Base-by-base conservation (phyloP, 2,329 filamentous ascomycete species). In the Stagonosporopsis cucurbitacearum region DNA sequence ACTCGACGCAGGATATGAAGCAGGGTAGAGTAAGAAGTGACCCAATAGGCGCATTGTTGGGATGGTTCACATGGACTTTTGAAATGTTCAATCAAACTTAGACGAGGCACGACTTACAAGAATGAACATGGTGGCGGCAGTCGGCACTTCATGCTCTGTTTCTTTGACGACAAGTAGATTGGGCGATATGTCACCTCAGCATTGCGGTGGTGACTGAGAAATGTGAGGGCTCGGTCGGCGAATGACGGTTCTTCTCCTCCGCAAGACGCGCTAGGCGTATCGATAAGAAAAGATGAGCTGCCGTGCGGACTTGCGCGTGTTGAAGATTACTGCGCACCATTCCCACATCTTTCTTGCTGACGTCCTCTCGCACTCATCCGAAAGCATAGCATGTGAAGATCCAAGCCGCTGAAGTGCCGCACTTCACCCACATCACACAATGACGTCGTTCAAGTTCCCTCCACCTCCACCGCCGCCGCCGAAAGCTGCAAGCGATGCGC, bases 381-480 rank as follows among this genome's bases (percentile, higher is more conserved):
- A 40, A 6, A 4, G 26, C 30, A 6, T 45, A 48, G 48, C 39
- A 57, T 52, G 48, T 57, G 48, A 57, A 19, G 4, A 35, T 17
- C 9, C 33, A 2, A n/a, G 17, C 20, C 35, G 17, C 15, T 9
- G 36, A 37, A 50, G 53, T 56, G 47, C 42, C 11, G 11, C 36
- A 46, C 37, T 56, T 50, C 47, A 53, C 44, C 22, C 17, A 47
- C 13, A n/a, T 52, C 15, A 54, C 15, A 52, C 20, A 2, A 74
- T 73, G 69, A 63, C 66, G 65, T 67, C 54, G 67, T 81, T 75
- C 64, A 76, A 73, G 17, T 82, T 81, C 47, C 80, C 80, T n/a
- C 80, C 79, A 37, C 80, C 79, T 28, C 80, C 80, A 35, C 80
- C 80, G 17, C 74, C 74, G 54, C 72, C 73, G 37, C 69, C 69